Evolutionary conservation across 2,329 filamentous ascomycete genomes (phyloP).

Genomic region (Epichloe hybrida): DNA sequence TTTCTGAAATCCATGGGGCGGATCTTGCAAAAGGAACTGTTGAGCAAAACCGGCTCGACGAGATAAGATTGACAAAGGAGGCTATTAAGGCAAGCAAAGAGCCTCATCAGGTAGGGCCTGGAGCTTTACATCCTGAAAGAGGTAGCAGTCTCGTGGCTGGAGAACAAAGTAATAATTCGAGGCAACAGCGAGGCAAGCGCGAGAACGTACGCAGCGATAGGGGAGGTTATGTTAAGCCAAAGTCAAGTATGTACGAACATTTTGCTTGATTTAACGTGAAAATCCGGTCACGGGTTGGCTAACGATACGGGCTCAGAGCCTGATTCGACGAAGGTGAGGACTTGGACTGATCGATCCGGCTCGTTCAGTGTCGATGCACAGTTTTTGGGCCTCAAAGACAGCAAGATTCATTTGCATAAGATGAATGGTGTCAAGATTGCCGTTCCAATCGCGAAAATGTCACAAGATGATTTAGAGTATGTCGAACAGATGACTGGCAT

Average conservation of each 20-base stretch:
- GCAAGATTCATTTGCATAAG: conserved; percentile 96
- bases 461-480: conserved; percentile 84
- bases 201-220: conserved; percentile 50
- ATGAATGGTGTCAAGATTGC: conserved; percentile 97
- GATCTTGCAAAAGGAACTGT: conserved; percentile 48
- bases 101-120: conserved; percentile 55
- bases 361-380: conserved; percentile 97
- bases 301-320: conserved; percentile 47
- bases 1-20: conserved; percentile 31
- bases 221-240: conserved; percentile 42
- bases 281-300: not conserved
- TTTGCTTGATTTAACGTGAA: not conserved
- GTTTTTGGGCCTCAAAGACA: conserved; percentile 85
- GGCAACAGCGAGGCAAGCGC: conserved; percentile 57
- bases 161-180: conserved; percentile 52
- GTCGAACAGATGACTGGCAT: conserved; percentile 80
- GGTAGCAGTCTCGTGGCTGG: conserved; percentile 62
- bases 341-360: conserved; percentile 89
- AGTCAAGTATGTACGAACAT: conserved; percentile 50
- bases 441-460: conserved; percentile 92
- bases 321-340: conserved; percentile 68
- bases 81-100: conserved; percentile 52
- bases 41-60: conserved; percentile 66
- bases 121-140: conserved; percentile 62
- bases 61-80: conserved; percentile 72